Percentiles rank a stretch among this genome's conserved stretches.
Conservation (phyloP, 192 early-diverging fungal species). For the Mortierella antarctica region DNA sequence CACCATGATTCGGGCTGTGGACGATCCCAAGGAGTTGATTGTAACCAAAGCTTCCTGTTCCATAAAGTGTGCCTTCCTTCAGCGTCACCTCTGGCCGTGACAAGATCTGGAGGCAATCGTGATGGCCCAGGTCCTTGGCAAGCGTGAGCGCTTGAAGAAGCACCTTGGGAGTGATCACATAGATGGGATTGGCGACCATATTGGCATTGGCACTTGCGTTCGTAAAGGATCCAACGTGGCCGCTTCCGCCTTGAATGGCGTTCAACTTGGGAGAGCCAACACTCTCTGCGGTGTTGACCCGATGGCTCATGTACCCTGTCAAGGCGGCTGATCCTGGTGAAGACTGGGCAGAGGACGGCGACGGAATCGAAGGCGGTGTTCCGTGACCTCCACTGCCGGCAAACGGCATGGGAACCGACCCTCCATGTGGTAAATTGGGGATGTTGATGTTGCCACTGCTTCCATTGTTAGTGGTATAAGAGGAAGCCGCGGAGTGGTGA, state of each 20-base stretch:
- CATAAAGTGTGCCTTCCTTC: slow-evolving; percentile 48
- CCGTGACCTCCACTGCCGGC: slow-evolving; percentile 33
- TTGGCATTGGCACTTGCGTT: slow-evolving; percentile 50
- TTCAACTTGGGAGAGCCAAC: slow-evolving; percentile 34
- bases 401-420: slow-evolving; percentile 43
- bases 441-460: slow-evolving; percentile 49
- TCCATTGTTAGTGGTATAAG: slow-evolving; percentile 47
- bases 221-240: slow-evolving; percentile 43
- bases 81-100: slow-evolving; percentile 45
- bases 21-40: slow-evolving; percentile 27
- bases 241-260: slow-evolving; percentile 25
- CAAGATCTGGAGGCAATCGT: slow-evolving; percentile 42
- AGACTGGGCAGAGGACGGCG: slow-evolving; percentile 51
- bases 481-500: slow-evolving; percentile 42
- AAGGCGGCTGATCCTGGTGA: slow-evolving; percentile 36
- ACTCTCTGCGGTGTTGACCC: slow-evolving; percentile 18
- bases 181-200: slow-evolving; percentile 43
- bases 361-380: slow-evolving; percentile 44
- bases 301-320: slow-evolving; percentile 44
- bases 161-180: slow-evolving; percentile 46
- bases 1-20: slow-evolving; percentile 14
- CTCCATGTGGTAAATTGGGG: slow-evolving; percentile 33
- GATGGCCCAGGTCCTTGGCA: slow-evolving; percentile 43
- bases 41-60: slow-evolving; percentile 50
- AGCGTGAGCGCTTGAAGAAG: slow-evolving; percentile 42